phyloP scores from a whole-genome alignment of 805 yeast species.

The Blastobotrys parvus region DNA sequence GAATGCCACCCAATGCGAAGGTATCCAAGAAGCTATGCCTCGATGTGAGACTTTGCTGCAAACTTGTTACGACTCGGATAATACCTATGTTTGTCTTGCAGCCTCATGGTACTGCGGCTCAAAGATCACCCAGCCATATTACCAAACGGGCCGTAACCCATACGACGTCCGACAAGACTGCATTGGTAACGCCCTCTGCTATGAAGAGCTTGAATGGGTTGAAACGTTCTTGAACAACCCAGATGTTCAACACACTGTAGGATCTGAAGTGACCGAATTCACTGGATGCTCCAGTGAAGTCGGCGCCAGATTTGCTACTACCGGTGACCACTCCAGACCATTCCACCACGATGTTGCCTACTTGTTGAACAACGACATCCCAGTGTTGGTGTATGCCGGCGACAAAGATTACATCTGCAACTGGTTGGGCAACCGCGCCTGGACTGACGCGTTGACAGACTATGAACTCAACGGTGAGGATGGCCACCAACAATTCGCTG shows the following conservation, averaged over 20 bases:
- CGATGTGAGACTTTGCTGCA: conserved; percentile 67
- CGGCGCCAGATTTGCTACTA: conserved; percentile 36
- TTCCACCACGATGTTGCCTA: conserved; percentile 63
- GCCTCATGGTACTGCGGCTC: conserved; percentile 81
- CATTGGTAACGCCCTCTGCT: conserved; percentile 45
- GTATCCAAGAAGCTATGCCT: conserved; percentile 55
- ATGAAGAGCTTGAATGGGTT: conserved; percentile 61
- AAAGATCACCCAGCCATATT: conserved; percentile 63
- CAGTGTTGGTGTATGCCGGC: conserved; percentile 77
- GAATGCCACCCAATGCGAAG: conserved; percentile 65
- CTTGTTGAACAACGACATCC: conserved; percentile 54
- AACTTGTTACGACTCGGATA: conserved; percentile 61
- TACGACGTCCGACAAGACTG: conserved; percentile 78
- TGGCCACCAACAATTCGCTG: conserved; percentile 31
- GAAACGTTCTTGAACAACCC: conserved; percentile 67
- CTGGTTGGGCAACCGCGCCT: conserved; percentile 80
- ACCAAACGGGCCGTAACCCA: conserved; percentile 73
- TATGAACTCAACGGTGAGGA: conserved; percentile 47
- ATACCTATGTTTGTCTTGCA: conserved; percentile 81
- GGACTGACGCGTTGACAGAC: conserved; percentile 66
- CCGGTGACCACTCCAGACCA: conserved; percentile 88
- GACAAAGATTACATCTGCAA: no score
- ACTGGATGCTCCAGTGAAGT: conserved; percentile 72
- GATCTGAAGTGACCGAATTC: conserved; percentile 74
- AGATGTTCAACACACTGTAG: conserved; percentile 66